Evolutionary conservation across 208 protist species (phyloP), one percentile per base, ranked within the genome.

Genomic region (Trypanosoma conorhini): DNA sequence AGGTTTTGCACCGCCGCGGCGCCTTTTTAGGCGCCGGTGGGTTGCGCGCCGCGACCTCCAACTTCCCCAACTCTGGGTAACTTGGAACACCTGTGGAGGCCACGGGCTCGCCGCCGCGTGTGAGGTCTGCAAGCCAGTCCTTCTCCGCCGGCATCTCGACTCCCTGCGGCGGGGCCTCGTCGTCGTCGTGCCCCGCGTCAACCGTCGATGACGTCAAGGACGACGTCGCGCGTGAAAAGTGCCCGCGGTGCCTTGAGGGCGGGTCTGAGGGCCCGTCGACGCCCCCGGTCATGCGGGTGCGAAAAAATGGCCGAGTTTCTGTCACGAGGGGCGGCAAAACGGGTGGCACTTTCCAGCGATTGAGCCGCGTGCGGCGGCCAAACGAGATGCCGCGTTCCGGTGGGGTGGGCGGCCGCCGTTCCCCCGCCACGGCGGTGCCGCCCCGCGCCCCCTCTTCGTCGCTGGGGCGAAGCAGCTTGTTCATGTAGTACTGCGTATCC

Each of bases 261-360:
- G 28, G 7, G 1, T 52, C 33, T 17, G 9, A 24, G 24, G 26
- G 3, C 1, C 3, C 13, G 5, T 59, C 55, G 15, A 7, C 13
- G 38, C 21, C 48, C 33, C 0, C 40, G 24, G 24, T 50, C 31
- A 12, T 10, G n/a, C 15, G 12, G 50, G 8, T 0, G 21, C 66
- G 56, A 66, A 74, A 51, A 62, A 86, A 82, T 30, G 67, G 31
- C 28, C 67, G 67, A 30, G 62, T 73, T 17, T 74, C 60, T 7
- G 85, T 94, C 58, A 89, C 85, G 28, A 91, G 74, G 22, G 85
- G 78, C 26, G 79, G 83, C 35, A 91, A 70, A 21, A 71, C 50
- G 17, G 57, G 59, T 40, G 30, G 70, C 19, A 75, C 65, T 62
- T 82, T 86, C 62, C 75, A 85, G 2, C 68, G 58, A 54, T 83